phyloP scores from a whole-genome alignment of 1,139 yeast genomes.

The Protomyces inouyei region DNA sequence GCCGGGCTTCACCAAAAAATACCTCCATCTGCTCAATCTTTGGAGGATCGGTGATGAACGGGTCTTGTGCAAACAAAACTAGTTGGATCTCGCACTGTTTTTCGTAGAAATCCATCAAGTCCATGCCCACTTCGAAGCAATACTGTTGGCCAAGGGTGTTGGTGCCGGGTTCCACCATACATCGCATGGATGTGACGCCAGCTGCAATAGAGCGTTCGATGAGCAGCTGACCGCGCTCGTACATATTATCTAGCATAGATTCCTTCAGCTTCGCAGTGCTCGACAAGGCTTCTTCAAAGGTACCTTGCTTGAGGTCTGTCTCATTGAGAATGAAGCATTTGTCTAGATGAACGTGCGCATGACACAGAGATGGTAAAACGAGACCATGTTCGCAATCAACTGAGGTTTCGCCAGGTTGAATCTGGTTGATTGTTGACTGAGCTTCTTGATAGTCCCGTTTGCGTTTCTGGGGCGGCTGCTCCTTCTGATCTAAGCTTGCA shows the following conservation, averaged over 20 bases:
- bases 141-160: not conserved
- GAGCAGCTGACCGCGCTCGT: not conserved
- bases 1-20: too few species aligned
- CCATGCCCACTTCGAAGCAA: slow-evolving; percentile 1
- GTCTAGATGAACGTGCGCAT: slow-evolving; percentile 6
- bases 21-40: not conserved
- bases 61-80: slow-evolving; percentile 5
- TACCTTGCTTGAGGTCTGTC: not conserved
- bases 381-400: not conserved
- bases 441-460: too few species aligned
- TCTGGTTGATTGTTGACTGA: too few species aligned
- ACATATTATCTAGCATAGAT: not conserved
- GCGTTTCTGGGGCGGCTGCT: too few species aligned
- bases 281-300: not conserved
- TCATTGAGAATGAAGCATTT: slow-evolving; percentile 3
- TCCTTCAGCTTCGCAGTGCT: not conserved
- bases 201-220: not conserved
- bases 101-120: not conserved
- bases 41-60: not conserved
- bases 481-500: too few species aligned
- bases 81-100: not conserved
- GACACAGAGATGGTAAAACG: not conserved
- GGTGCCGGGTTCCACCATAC: not conserved
- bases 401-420: not conserved
- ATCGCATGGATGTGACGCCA: not conserved